Base-by-base conservation (phyloP, 768 basidiomycete genomes). In the Omphalotus guepiniiformis region DNA sequence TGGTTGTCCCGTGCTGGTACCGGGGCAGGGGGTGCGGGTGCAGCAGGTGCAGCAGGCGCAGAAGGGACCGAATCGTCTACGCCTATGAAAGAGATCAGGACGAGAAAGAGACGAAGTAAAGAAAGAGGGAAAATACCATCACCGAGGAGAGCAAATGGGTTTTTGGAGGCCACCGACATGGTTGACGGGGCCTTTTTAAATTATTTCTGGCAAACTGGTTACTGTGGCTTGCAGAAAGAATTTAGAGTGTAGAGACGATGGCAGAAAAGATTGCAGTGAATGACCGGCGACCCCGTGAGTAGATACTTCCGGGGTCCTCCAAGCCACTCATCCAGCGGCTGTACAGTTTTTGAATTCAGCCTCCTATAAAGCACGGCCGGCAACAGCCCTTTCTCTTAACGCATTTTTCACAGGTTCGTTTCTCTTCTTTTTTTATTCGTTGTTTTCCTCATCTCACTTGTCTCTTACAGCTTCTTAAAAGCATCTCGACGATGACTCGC, bases 161-260 rank as follows among this genome's bases (percentile, higher is more conserved):
- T 91, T 80, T 72, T 82, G 64, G 82, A 82, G 73, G 85, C 88
- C 80, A 91, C 88, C 86, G 88, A 89, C 88, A 92, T 90, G 63
- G 68, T 80, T 70, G 78, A 74, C 78, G 81, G 44, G 32, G 44
- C 32, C 34, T 35, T 46, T 46, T 5, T 25, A 25, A 29, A n/a
- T n/a, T n/a, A n/a, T n/a, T 19, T n/a, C 21, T 35, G 38, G 32
- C 44, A 46, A 34, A 8, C 44, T 46, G 23, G 32, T 27, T 42
- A 29, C 41, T 42, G 19, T 26, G 27, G 41, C 28, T 42, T 29
- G 16, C 41, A 8, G 41, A 29, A 42, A 28, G 32, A 42, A 29
- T 28, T 19, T 42, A 28, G 41, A 11, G 22, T 18, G 41, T 42
- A 28, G 25, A n/a, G 41, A 40, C 39, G 6, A 23, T n/a, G 12